Percentiles rank a stretch among this genome's conserved stretches.
phyloP scores from a whole-genome alignment of 2,329 filamentous ascomycete species.

The Penicillium digitatum region DNA sequence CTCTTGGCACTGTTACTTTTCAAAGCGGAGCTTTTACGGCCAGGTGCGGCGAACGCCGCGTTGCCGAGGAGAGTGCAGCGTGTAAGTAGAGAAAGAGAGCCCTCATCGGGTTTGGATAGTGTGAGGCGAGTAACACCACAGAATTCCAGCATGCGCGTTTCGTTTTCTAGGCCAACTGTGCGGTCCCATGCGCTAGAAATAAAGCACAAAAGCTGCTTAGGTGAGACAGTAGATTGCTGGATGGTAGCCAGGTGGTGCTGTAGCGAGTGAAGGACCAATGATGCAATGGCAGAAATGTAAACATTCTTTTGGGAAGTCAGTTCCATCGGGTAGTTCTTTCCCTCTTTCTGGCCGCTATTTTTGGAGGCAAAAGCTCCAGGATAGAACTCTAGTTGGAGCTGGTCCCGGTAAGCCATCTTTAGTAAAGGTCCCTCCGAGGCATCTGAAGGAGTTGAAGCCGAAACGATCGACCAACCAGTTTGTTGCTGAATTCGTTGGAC shows the following conservation, averaged over 20 bases:
- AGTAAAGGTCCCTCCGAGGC: slow-evolving; percentile 33
- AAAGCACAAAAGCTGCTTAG: slow-evolving; percentile 40
- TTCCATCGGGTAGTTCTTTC: slow-evolving; percentile 30
- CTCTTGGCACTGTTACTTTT: slow-evolving; percentile 21
- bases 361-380: slow-evolving; percentile 35
- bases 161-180: slow-evolving; percentile 39
- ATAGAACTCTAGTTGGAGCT: slow-evolving; percentile 43
- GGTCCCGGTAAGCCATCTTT: slow-evolving; percentile 42
- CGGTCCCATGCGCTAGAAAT: slow-evolving; percentile 44
- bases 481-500: slow-evolving; percentile 40
- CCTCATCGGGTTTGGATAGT: slow-evolving; percentile 27
- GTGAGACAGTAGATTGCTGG: slow-evolving; percentile 32
- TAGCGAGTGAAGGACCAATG: slow-evolving; percentile 43
- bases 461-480: slow-evolving; percentile 45
- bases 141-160: slow-evolving; percentile 44
- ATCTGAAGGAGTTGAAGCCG: slow-evolving; percentile 31
- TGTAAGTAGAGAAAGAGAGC: slow-evolving; percentile 30
- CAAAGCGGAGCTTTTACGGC: slow-evolving; percentile 6
- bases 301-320: slow-evolving; percentile 28
- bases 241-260: slow-evolving; percentile 37
- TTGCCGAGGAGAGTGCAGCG: slow-evolving; percentile 40
- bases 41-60: slow-evolving; percentile 10
- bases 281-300: slow-evolving; percentile 35
- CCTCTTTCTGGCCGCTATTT: slow-evolving; percentile 22
- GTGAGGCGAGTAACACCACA: slow-evolving; percentile 43